These are phyloP conservation scores for Panaeolus cyanescens DNA, from an alignment of 768 basidiomycete genomes.

Conservation along the genomic window DNA sequence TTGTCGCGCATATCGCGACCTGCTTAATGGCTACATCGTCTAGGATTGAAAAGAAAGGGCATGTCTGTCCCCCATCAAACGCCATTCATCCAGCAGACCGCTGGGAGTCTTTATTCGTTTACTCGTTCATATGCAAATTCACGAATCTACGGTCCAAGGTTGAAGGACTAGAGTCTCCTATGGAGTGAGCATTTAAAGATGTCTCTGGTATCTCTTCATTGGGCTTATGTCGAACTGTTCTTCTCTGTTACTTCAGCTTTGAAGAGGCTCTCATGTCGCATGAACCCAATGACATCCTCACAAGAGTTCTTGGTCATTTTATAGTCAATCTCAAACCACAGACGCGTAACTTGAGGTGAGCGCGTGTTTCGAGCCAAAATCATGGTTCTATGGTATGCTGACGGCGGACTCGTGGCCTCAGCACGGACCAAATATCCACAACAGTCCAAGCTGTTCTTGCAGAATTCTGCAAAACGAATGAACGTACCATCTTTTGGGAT, in stretches of 20 bases:
- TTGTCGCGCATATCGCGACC: conserved; percentile 38
- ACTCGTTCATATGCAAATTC: conserved; percentile 84
- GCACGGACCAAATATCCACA: conserved; percentile 80
- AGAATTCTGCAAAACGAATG: conserved; percentile 72
- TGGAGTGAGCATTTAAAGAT: conserved; percentile 65
- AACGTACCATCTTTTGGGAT: conserved; percentile 82
- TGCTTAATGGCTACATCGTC: conserved; percentile 32
- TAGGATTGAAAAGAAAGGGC: conserved; percentile 38
- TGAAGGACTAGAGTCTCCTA: conserved; percentile 76
- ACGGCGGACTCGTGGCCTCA: conserved; percentile 40
- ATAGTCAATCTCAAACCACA: conserved; percentile 82
- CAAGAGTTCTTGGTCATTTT: conserved; percentile 72
- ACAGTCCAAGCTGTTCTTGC: conserved; percentile 70
- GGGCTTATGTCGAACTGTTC: conserved; percentile 2
- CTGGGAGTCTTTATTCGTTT: conserved; percentile 88
- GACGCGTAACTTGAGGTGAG: conserved; percentile 89
- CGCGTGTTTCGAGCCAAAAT: conserved; percentile 30
- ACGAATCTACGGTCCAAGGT: conserved; percentile 73
- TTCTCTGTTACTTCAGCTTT: conserved; percentile 50
- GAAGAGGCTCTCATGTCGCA: conserved; percentile 76
- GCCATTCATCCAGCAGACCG: conserved; percentile 78
- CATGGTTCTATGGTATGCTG: conserved; percentile 25
- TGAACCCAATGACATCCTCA: conserved; percentile 74
- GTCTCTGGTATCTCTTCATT: conserved; percentile 5
- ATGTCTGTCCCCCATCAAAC: conserved; percentile 58